Evolutionary conservation across 345 rosid species (phyloP).

Genomic region (Euclidium syriacum): DNA sequence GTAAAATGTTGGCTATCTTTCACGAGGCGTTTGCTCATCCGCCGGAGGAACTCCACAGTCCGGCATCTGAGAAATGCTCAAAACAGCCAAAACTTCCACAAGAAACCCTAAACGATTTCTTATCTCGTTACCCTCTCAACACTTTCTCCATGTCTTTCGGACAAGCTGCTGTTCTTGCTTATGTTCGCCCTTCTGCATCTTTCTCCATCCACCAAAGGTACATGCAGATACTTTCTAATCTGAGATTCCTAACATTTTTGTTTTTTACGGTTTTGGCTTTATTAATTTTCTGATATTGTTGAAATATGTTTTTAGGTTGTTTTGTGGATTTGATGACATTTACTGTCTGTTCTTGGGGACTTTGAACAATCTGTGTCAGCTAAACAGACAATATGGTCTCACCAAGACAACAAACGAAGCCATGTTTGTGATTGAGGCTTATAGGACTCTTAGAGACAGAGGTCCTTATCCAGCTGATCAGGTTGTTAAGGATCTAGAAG

Average conservation of each 20-base stretch:
- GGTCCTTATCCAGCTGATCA: slow-evolving; percentile 96
- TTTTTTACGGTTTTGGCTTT: neutral
- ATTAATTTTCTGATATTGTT: neutral
- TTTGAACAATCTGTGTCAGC: slow-evolving; percentile 59
- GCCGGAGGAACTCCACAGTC: slow-evolving; percentile 96
- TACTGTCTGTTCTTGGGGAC: slow-evolving; percentile 79
- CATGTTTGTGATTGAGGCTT: slow-evolving; percentile 78
- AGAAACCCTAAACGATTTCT: slow-evolving; percentile 59
- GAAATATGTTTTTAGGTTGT: slow-evolving; percentile 26
- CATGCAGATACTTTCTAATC: neutral
- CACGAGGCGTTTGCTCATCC: slow-evolving; percentile 72
- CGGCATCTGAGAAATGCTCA: slow-evolving; percentile 49
- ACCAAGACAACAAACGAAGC: slow-evolving; percentile 74
- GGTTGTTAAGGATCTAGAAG: slow-evolving; percentile 87
- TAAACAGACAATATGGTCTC: slow-evolving; percentile 76
- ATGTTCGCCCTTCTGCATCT: slow-evolving; percentile 41
- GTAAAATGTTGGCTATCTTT: slow-evolving; percentile 63
- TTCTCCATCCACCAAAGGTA: slow-evolving; percentile 52
- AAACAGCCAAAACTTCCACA: slow-evolving; percentile 59
- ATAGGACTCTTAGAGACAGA: slow-evolving; percentile 79
- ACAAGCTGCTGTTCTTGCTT: slow-evolving; percentile 62
- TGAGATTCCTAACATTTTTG: no score
- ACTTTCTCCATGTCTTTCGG: slow-evolving; percentile 69
- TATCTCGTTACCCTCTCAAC: slow-evolving; percentile 48
- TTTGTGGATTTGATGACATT: slow-evolving; percentile 75